These are phyloP conservation scores for Myxozyma mucilagina DNA, from an alignment of 805 yeast species.

Conservation along the genomic window DNA sequence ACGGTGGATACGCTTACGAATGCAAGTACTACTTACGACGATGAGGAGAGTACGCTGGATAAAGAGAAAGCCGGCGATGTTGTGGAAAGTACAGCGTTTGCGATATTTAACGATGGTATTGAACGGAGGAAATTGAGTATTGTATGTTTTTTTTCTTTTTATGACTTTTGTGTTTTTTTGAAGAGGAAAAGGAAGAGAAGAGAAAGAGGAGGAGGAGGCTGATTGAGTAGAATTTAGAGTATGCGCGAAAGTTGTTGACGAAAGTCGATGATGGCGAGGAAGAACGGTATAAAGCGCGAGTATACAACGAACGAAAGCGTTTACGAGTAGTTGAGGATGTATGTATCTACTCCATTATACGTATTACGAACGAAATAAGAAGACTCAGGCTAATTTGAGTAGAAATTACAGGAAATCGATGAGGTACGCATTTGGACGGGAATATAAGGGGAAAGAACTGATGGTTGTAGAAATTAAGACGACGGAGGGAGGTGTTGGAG, in stretches of 20 bases:
- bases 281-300: slow-evolving; percentile 2
- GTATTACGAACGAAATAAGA: too few species aligned
- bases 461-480: background rate
- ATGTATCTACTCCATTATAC: background rate
- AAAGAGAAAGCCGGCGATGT: background rate
- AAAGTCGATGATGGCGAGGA: slow-evolving; percentile 11
- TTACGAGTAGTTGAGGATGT: slow-evolving; percentile 29
- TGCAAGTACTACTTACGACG: background rate
- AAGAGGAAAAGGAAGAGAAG: background rate
- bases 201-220: too few species aligned
- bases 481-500: background rate
- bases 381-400: background rate
- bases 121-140: slow-evolving; percentile 19
- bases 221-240: slow-evolving; percentile 20
- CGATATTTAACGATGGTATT: slow-evolving; percentile 11
- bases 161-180: background rate
- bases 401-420: slow-evolving; percentile 22
- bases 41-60: background rate
- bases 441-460: background rate
- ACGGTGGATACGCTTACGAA: slow-evolving; percentile 4
- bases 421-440: slow-evolving; percentile 1
- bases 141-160: background rate
- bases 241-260: slow-evolving; percentile 23
- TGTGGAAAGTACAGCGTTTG: slow-evolving; percentile 2
- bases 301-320: slow-evolving; percentile 23